These are phyloP conservation scores for Nadsonia starkeyi-henricii DNA, from an alignment of 1,139 yeast genomes.

Conservation along the genomic window DNA sequence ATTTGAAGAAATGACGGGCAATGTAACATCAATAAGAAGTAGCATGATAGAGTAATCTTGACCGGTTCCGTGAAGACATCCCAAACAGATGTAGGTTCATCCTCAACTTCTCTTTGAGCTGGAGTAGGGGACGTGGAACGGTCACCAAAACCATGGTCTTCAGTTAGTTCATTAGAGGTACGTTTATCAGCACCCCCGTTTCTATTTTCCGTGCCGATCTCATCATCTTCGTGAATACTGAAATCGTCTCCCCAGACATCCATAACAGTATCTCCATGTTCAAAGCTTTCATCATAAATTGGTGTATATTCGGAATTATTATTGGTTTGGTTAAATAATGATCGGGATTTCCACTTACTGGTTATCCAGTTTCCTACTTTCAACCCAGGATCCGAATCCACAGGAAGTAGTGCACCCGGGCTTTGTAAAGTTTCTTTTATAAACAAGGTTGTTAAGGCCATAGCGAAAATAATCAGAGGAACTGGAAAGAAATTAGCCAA, in stretches of 20 bases:
- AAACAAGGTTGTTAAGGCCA: conserved; percentile 32
- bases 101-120: neutral
- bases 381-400: conserved; percentile 33
- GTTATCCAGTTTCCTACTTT: conserved; percentile 15
- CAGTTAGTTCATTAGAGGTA: neutral
- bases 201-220: neutral
- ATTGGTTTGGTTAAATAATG: neutral
- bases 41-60: conserved; percentile 14
- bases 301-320: conserved; percentile 3
- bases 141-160: conserved; percentile 5
- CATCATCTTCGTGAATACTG: conserved; percentile 2
- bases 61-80: conserved; percentile 18
- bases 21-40: conserved; percentile 31
- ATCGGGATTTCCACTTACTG: conserved; percentile 3
- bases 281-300: conserved; percentile 6
- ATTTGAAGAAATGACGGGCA: conserved; percentile 41
- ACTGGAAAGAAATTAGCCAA: conserved; percentile 47
- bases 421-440: conserved; percentile 44
- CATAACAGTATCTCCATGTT: conserved; percentile 2
- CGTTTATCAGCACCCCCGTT: neutral
- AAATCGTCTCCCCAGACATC: conserved; percentile 1
- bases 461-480: conserved; percentile 21
- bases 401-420: conserved; percentile 33
- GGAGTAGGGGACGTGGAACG: conserved; percentile 1
- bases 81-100: conserved; percentile 1